Base-by-base conservation (phyloP, 2,329 filamentous ascomycete genomes). In the Xylaria arbuscula region DNA sequence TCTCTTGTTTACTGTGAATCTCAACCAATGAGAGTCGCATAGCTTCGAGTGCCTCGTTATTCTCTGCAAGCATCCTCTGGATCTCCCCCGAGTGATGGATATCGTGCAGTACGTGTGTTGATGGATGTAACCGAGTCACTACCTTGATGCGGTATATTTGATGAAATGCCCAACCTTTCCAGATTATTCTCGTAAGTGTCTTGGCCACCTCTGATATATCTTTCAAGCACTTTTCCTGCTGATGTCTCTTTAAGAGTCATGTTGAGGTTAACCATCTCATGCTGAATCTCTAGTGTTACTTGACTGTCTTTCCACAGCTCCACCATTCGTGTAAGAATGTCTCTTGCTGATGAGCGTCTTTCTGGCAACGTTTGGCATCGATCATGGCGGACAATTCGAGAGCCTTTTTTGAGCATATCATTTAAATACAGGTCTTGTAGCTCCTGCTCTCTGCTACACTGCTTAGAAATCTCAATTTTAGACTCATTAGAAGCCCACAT, bases 211-310 rank as follows among this genome's bases (percentile, higher is more conserved):
- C 3, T 8, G 17, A 67, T 54, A 8, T 60, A 9, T 34, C 28
- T 4, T 61, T 55, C 54, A 15, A 69, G 57, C 10, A 69, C 38
- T 10, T 45, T 62, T n/a, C 67, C 58, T 28, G 63, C 64, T 9
- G 51, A 47, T 3, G 24, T 60, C 24, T 62, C 48, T 24, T 48
- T 38, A 2, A 67, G 54, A 9, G 53, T 56, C 28, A 63, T 3
- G 9, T 63, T 63, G 3, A 62, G 32, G 15, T 67, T 22, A 3
- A 63, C 58, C 38, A 60, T 69, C 32, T 69, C 58, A 48, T 66
- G 58, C 56, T 69, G 61, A 8, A 67, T 67, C 3, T 67, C 28
- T 32, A 66, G 36, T 17, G 63, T 60, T 11, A 67, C 36, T 17
- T 54, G 34, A 1, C 24, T 51, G 36, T 69, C 64, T 13, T 63